Evolutionary conservation across 768 basidiomycete species (phyloP), one percentile per base, ranked within the genome.

Genomic region (Lactarius tabidus): DNA sequence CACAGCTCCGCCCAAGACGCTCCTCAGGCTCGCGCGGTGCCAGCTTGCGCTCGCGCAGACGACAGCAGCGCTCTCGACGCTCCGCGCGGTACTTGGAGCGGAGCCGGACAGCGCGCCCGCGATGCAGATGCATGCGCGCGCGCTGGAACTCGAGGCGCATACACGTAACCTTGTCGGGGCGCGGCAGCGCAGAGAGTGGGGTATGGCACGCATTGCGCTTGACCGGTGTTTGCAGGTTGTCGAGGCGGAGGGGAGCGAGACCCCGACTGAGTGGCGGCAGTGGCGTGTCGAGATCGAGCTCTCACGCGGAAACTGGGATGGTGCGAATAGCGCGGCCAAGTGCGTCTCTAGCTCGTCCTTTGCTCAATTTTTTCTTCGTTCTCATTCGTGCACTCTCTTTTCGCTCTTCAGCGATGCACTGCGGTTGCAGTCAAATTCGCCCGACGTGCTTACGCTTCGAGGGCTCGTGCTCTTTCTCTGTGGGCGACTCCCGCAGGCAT

Each of bases 241-340:
- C 65, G 90, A 91, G 62, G 84, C 80, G 20, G 93, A 93, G 75
- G 89, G 86, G 23, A 84, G 84, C 1, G 87, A 90, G 70, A 80
- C 87, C 1, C 93, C 93, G 2, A 78, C 80, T 1, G 87, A 92
- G 70, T 95, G 93, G 93, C 80, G 90, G 51, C 74, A 85, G 20
- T 93, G 89, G 89, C 79, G 85, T 67, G 80, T 93, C 41, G 90
- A 94, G 75, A 78, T 93, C 2, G 87, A 93, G 70, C 77, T 95
- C 41, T 85, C 84, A 26, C 82, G 85, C 68, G 84, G 84, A 33
- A 85, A 84, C 57, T 86, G 82, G 84, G 91, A 93, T 28, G 82
- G 81, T n/a, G 93, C 93, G 12, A 82, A 82, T 65, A 79, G 76
- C 4, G 83, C 90, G 53, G 92, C 89, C 26, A 91, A 88, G 91